Percentiles rank a stretch among this genome's conserved stretches.
phyloP scores from a whole-genome alignment of 257 asterid genomes.

The Lavandula angustifolia region DNA sequence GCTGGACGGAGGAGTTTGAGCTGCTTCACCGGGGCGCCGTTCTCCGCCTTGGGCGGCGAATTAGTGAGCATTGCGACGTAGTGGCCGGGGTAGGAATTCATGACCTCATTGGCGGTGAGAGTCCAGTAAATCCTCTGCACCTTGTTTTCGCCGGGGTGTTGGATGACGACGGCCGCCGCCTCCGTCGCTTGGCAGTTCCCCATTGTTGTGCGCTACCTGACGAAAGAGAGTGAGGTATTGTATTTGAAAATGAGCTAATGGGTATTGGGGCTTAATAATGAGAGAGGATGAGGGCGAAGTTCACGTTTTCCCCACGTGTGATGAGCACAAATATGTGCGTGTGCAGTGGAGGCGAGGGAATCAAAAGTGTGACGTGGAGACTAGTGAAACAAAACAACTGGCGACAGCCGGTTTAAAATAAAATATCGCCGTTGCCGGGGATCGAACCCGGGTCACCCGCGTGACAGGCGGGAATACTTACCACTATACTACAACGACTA shows the following conservation, averaged over 20 bases:
- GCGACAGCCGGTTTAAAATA: too few species aligned
- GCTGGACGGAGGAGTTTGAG: conserved; percentile 75
- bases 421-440: conserved; percentile 80
- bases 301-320: too few species aligned
- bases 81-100: conserved; percentile 76
- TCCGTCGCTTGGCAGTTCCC: conserved; percentile 87
- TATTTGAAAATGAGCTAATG: too few species aligned
- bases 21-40: conserved; percentile 42
- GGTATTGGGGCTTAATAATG: too few species aligned
- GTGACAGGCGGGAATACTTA: conserved; percentile 96
- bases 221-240: too few species aligned
- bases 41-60: conserved; percentile 31
- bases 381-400: too few species aligned
- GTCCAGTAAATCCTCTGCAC: conserved; percentile 73
- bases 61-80: conserved; percentile 64
- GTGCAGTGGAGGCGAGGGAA: too few species aligned
- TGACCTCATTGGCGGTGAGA: conserved; percentile 59
- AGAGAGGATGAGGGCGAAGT: too few species aligned
- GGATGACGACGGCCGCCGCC: conserved; percentile 75
- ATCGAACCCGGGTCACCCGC: conserved; percentile 99
- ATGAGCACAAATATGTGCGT: too few species aligned
- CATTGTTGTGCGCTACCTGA: too few species aligned
- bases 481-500: conserved; percentile 96
- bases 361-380: too few species aligned
- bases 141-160: conserved; percentile 54